phyloP scores from a whole-genome alignment of 2,329 filamentous ascomycete species.

The Colletotrichum salicis region DNA sequence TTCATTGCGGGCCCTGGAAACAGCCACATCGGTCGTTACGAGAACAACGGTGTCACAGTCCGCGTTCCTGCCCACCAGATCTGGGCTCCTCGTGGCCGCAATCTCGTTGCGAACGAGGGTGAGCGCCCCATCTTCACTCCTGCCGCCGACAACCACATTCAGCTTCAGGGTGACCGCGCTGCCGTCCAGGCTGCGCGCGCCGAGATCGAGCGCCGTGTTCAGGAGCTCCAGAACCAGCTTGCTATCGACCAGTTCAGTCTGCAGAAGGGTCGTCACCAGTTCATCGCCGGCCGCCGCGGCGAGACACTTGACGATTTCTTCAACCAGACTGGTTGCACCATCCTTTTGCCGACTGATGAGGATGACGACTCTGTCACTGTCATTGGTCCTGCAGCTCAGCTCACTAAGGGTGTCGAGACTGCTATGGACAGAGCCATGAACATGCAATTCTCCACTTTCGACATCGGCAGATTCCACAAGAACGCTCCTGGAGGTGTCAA shows the following conservation, averaged over 20 bases:
- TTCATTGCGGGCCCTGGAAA: slow-evolving; percentile 89
- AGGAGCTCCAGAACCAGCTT: slow-evolving; percentile 80
- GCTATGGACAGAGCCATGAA: slow-evolving; percentile 89
- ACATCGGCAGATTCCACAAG: slow-evolving; percentile 82
- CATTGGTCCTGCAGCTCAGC: slow-evolving; percentile 79
- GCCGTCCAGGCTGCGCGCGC: slow-evolving; percentile 83
- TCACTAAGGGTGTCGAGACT: slow-evolving; percentile 80
- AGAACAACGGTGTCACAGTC: slow-evolving; percentile 81
- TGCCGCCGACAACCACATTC: slow-evolving; percentile 81
- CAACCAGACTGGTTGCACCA: slow-evolving; percentile 87
- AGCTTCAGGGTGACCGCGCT: slow-evolving; percentile 84
- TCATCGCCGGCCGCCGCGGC: slow-evolving; percentile 88
- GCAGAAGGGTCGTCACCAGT: slow-evolving; percentile 89
- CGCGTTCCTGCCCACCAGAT: slow-evolving; percentile 85
- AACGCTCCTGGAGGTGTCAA: slow-evolving; percentile 78
- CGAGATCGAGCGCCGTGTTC: slow-evolving; percentile 82
- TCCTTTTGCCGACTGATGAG: slow-evolving; percentile 81
- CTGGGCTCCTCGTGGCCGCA: slow-evolving; percentile 61
- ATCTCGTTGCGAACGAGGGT: slow-evolving; percentile 49
- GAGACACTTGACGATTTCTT: slow-evolving; percentile 87
- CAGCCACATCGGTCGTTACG: slow-evolving; percentile 72
- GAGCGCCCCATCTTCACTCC: slow-evolving; percentile 77
- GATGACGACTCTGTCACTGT: slow-evolving; percentile 88
- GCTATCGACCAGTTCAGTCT: slow-evolving; percentile 83
- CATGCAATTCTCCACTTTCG: slow-evolving; percentile 86